Percentiles rank a stretch among this genome's conserved stretches.
These are phyloP conservation scores for Lipomyces kockii DNA, from an alignment of 805 yeast species.

Conservation along the genomic window DNA sequence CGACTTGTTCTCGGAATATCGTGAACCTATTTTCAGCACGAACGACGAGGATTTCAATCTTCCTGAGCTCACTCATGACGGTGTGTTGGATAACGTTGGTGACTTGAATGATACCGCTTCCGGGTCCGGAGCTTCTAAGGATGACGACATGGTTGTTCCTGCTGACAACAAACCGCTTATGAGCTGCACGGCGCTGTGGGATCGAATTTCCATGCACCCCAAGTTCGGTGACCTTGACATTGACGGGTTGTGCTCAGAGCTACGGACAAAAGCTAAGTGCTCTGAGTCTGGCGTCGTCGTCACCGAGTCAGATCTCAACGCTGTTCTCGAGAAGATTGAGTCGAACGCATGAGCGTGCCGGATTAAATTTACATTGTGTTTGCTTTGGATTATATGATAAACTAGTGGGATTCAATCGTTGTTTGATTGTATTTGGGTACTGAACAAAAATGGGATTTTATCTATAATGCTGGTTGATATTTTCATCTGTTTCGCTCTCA, in stretches of 20 bases:
- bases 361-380: slow-evolving; percentile 1
- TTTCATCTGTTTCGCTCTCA: not conserved
- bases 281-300: slow-evolving; percentile 91
- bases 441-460: not conserved
- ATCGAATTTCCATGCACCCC: slow-evolving; percentile 91
- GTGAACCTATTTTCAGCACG: slow-evolving; percentile 26
- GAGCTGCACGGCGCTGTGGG: slow-evolving; percentile 95
- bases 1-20: slow-evolving; percentile 43
- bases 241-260: slow-evolving; percentile 88
- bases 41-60: slow-evolving; percentile 43
- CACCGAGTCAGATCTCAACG: slow-evolving; percentile 75
- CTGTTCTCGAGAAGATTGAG: slow-evolving; percentile 27
- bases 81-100: slow-evolving; percentile 41
- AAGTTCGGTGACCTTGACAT: slow-evolving; percentile 90
- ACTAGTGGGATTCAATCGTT: not conserved
- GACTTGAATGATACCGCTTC: not conserved
- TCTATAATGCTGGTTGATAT: not conserved
- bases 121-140: slow-evolving; percentile 21
- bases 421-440: not conserved
- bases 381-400: slow-evolving; percentile 5
- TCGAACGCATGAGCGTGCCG: not conserved
- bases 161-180: slow-evolving; percentile 58
- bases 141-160: slow-evolving; percentile 58
- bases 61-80: slow-evolving; percentile 44
- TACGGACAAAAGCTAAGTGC: slow-evolving; percentile 92